These are phyloP conservation scores for Oryza meridionalis DNA, from an alignment of 176 grass and related monocot genomes.

Conservation along the genomic window DNA sequence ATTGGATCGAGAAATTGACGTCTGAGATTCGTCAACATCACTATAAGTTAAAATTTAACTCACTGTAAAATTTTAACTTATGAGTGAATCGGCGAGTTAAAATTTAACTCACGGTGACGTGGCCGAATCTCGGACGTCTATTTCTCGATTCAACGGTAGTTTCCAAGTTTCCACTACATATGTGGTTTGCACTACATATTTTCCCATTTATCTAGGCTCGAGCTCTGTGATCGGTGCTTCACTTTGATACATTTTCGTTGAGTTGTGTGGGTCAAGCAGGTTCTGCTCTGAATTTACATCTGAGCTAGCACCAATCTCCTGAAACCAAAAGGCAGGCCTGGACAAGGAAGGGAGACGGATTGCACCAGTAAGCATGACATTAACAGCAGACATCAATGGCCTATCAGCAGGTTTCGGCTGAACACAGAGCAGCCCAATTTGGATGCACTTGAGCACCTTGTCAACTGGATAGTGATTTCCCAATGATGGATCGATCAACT, in stretches of 20 bases:
- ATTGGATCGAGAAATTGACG: too few relatives aligned
- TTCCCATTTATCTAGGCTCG: not conserved
- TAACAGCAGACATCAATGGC: not conserved
- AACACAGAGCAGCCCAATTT: not conserved
- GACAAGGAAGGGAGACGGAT: not conserved
- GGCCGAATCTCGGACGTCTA: too few relatives aligned
- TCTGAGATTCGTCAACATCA: too few relatives aligned
- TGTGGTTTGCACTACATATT: too few relatives aligned
- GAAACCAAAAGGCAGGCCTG: not conserved
- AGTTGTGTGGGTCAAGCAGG: not conserved
- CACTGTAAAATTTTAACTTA: too few relatives aligned
- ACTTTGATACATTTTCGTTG: not conserved
- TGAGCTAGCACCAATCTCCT: not conserved
- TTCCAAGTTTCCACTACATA: too few relatives aligned
- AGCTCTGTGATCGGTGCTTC: not conserved
- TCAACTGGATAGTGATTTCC: not conserved
- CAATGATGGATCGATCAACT: slow-evolving; percentile 25
- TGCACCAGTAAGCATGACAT: not conserved
- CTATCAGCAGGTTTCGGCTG: not conserved
- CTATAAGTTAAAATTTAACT: too few relatives aligned
- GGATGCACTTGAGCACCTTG: not conserved
- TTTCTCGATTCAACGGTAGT: too few relatives aligned
- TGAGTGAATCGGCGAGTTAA: too few relatives aligned
- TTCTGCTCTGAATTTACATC: not conserved
- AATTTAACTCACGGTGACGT: too few relatives aligned